Conservation (phyloP, 2,329 filamentous ascomycete genomes). For the Fusarium napiforme region DNA sequence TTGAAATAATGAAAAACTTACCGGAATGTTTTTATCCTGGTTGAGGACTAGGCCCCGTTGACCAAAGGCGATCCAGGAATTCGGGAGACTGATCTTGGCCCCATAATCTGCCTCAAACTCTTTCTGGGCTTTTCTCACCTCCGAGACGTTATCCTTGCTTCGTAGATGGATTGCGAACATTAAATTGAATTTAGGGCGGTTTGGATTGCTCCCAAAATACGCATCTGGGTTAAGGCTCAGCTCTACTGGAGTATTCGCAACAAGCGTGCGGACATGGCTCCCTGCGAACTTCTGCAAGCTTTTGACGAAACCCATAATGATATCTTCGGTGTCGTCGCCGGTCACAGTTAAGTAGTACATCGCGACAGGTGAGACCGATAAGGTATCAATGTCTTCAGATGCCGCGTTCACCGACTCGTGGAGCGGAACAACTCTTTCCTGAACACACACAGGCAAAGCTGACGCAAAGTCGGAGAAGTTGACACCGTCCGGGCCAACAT, state of each 20-base stretch:
- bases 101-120: not conserved
- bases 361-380: not conserved
- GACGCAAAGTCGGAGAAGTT: not conserved
- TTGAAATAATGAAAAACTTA: not conserved
- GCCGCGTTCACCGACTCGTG: rapidly evolving
- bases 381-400: not conserved
- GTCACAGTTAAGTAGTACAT: not conserved
- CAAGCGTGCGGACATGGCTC: not conserved
- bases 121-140: not conserved
- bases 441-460: not conserved
- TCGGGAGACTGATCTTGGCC: not conserved
- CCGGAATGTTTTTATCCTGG: not conserved
- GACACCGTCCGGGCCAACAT: not conserved
- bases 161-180: not conserved
- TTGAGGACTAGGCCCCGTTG: not conserved
- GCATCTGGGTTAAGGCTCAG: not conserved
- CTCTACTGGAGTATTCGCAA: not conserved
- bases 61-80: not conserved
- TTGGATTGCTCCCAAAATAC: not conserved
- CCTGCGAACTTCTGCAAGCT: not conserved
- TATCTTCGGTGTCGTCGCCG: rapidly evolving
- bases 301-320: not conserved
- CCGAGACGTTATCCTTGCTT: not conserved
- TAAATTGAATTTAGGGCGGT: not conserved
- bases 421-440: not conserved